These are phyloP conservation scores for Oryza coarctata DNA, from an alignment of 176 grass and related monocot genomes.

Conservation along the genomic window DNA sequence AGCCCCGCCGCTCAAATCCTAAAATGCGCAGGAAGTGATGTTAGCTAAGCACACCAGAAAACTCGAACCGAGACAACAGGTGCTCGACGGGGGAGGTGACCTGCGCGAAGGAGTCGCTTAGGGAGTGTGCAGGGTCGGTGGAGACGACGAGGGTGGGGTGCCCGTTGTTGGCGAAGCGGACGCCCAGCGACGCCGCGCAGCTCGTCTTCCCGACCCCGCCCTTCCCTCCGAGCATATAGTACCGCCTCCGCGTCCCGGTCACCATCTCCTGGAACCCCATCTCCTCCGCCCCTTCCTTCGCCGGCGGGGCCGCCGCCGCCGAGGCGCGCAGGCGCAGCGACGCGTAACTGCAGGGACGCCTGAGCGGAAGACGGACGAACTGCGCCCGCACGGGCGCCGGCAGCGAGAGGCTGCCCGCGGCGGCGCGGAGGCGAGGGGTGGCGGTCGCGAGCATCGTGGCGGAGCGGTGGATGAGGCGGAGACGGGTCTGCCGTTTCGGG, in stretches of 20 bases:
- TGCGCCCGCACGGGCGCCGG: neutral
- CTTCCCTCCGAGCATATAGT: conserved; percentile 92
- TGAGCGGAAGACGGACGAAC: neutral
- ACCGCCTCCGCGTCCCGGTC: conserved; percentile 52
- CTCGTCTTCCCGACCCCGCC: conserved; percentile 91
- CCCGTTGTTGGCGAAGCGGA: conserved; percentile 86
- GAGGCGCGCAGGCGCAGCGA: conserved; percentile 21
- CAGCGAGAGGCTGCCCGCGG: conserved; percentile 29
- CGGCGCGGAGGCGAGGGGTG: conserved; percentile 26
- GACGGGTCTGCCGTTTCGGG: neutral
- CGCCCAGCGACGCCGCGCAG: conserved; percentile 78
- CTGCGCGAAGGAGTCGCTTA: conserved; percentile 87
- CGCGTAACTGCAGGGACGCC: neutral
- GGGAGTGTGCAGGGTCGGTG: conserved; percentile 85
- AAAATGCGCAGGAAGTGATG: neutral
- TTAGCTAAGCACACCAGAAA: conserved; percentile 3
- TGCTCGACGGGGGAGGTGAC: conserved; percentile 13
- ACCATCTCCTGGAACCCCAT: conserved; percentile 77
- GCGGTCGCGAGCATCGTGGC: conserved; percentile 45
- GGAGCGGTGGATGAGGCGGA: conserved; percentile 14
- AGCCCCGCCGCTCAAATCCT: conserved; percentile 87
- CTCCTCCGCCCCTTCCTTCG: conserved; percentile 38
- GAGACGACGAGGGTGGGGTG: conserved; percentile 89
- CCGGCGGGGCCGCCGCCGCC: conserved; percentile 31
- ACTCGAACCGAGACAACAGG: neutral